These are phyloP conservation scores for Alternaria ethzedia DNA, from an alignment of 2,329 filamentous ascomycete genomes.

Conservation along the genomic window DNA sequence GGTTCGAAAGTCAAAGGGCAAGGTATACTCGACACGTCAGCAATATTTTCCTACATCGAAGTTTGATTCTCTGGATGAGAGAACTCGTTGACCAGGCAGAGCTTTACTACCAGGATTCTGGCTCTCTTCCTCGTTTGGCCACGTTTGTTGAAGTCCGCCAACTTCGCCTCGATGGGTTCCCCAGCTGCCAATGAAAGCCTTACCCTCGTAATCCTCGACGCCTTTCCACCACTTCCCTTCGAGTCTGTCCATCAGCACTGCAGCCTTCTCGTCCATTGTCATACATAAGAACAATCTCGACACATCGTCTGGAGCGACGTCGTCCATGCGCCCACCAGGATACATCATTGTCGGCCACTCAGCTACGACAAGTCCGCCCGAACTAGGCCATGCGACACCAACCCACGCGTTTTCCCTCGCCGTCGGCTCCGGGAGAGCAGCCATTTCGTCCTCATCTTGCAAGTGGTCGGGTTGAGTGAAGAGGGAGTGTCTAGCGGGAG, in stretches of 20 bases:
- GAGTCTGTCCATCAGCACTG: neutral
- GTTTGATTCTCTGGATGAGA: neutral
- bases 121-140: neutral
- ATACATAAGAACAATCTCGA: neutral
- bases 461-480: neutral
- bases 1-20: neutral
- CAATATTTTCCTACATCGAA: no score
- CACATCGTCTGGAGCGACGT: neutral
- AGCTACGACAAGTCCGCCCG: neutral
- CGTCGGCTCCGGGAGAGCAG: neutral
- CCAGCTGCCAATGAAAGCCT: neutral
- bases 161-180: neutral
- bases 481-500: neutral
- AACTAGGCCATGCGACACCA: neutral
- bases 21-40: constrained; percentile 12
- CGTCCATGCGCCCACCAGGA: neutral
- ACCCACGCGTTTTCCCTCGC: neutral
- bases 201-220: neutral
- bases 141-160: neutral
- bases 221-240: neutral
- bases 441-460: neutral
- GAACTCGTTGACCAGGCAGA: neutral
- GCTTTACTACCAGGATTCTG: neutral
- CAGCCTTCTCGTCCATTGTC: neutral
- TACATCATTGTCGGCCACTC: neutral